Base-by-base conservation (phyloP, 805 yeast genomes). In the Yarrowia sp. region DNA sequence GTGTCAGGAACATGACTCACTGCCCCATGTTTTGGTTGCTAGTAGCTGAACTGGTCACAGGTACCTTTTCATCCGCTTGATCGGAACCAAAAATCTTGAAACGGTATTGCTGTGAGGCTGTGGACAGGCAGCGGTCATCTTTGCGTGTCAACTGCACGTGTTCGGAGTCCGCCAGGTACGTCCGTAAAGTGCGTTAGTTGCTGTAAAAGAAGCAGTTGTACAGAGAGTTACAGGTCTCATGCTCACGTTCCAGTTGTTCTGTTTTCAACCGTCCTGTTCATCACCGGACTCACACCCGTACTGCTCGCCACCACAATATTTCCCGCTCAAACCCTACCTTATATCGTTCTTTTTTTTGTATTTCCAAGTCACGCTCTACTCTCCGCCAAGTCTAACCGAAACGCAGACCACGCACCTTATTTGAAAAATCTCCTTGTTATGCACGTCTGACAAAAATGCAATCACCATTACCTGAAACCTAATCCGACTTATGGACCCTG, bases 371-470 rank as follows among this genome's bases (percentile, higher is more conserved):
- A 40, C 61, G 45, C 48, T 55, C 45, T 14, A 14, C 43, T 53
- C 45, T 19, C 59, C 43, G 45, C 59, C 36, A 53, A 53, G 59
- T 38, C 59, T 53, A 53, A 53, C 59, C 45, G 45, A 26, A 53
- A 22, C 45, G 32, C 59, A 53, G 45, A 3, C 12, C 8, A 11
- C 3, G 19, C 36, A 53, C 45, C 36, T 53, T 53, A 53, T 41
- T 55, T 43, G 65, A 10, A 32, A 56, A 40, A 26, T 58, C 50
- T 43, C 61, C 48, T 58, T 58, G 65, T 58, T n/a, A 43, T 58
- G 65, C 65, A 58, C 65, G 52, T 58, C 65, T 58, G 61, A 58
- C 65, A 58, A 43, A 58, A 42, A 58, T 42, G 50, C 41, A 58
- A 58, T 58, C 50, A 58, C 61, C 48, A 41, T 12, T 26, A 26